A percentile compares a stretch with the other conserved stretches of the same genome.
Evolutionary conservation across 352 stramenopile species (phyloP).

Genomic region (Blastocystis sp.): DNA sequence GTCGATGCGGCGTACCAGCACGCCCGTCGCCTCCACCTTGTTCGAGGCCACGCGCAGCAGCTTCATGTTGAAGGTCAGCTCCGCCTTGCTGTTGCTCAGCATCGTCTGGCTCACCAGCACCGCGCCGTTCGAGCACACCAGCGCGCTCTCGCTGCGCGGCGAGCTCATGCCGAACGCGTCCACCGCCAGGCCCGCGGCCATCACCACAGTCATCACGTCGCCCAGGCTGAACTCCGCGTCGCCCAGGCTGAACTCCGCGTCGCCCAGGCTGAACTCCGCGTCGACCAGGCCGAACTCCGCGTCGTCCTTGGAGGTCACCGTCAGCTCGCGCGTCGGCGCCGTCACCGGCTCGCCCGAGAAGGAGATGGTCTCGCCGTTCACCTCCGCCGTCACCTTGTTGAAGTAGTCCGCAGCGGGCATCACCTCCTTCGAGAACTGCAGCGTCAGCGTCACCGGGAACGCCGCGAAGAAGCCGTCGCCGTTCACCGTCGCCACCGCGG

Average conservation of each 20-base stretch:
- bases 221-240: background rate
- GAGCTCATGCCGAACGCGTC: background rate
- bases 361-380: background rate
- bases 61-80: slow-evolving; percentile 7
- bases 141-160: no score
- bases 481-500: background rate
- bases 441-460: slow-evolving; percentile 34
- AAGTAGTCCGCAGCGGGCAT: background rate
- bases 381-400: background rate
- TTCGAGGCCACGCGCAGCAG: background rate
- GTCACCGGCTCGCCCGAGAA: background rate
- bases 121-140: slow-evolving; percentile 1
- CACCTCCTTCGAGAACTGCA: slow-evolving; percentile 21
- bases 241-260: background rate
- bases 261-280: no score
- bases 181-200: background rate
- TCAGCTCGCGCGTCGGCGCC: background rate
- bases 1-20: background rate
- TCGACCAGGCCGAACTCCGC: no score
- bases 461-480: slow-evolving; percentile 7
- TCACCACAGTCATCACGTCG: slow-evolving; percentile 4
- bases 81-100: background rate
- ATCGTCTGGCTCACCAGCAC: background rate
- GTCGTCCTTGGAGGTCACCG: background rate
- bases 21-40: background rate